Percentiles rank a stretch among this genome's conserved stretches.
Conservation (phyloP, 108 stramenopile genomes). For the Cyclotella cryptica region DNA sequence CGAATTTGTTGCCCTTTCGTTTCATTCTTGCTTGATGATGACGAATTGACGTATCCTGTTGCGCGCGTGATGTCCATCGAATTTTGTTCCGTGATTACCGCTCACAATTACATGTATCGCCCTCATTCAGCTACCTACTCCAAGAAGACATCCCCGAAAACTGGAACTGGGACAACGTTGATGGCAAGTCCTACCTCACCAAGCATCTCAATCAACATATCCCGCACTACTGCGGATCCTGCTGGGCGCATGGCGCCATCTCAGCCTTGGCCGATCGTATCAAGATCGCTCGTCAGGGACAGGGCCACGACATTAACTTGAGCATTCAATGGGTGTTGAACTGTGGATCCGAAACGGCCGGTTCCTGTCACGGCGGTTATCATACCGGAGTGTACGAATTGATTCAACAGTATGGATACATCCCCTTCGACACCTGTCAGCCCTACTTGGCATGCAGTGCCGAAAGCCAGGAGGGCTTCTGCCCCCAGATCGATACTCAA, state of each 20-base stretch:
- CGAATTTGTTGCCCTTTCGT: background rate
- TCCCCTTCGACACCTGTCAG: slow-evolving; percentile 66
- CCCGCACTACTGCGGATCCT: slow-evolving; percentile 64
- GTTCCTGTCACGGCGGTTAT: slow-evolving; percentile 79
- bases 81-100: no score
- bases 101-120: background rate
- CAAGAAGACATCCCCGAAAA: slow-evolving; percentile 47
- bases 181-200: slow-evolving; percentile 83
- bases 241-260: slow-evolving; percentile 79
- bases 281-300: slow-evolving; percentile 87
- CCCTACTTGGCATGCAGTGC: slow-evolving; percentile 88
- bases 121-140: slow-evolving; percentile 29
- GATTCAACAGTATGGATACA: slow-evolving; percentile 57
- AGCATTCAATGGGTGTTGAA: slow-evolving; percentile 88
- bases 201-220: slow-evolving; percentile 92
- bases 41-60: background rate
- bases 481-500: slow-evolving; percentile 79
- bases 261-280: slow-evolving; percentile 88
- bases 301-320: slow-evolving; percentile 66
- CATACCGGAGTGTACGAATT: slow-evolving; percentile 78
- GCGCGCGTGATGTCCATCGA: no score
- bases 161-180: slow-evolving; percentile 79
- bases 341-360: slow-evolving; percentile 72
- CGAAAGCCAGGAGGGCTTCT: slow-evolving; percentile 81
- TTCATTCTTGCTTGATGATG: background rate